A percentile compares a stretch with the other conserved stretches of the same genome.
Conservation (phyloP, 805 yeast genomes). For the Sugiyamaella marilandica region DNA sequence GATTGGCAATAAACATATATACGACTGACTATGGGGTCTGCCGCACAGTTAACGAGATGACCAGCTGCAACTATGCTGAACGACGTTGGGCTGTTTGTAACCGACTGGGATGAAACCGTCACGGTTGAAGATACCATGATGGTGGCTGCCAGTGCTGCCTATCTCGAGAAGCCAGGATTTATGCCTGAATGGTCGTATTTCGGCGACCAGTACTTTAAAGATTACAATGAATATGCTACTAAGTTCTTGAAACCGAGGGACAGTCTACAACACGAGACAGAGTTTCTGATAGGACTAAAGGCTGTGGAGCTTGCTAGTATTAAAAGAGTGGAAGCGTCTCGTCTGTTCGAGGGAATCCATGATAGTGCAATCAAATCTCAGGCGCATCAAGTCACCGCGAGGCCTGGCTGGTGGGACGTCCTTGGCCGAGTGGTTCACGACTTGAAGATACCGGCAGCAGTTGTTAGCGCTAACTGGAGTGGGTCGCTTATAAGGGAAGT, state of each 20-base stretch:
- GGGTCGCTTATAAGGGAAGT: conserved; percentile 40
- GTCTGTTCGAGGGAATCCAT: conserved; percentile 42
- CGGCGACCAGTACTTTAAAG: conserved; percentile 39
- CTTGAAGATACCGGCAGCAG: conserved; percentile 35
- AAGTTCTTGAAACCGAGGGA: conserved; percentile 30
- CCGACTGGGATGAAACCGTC: conserved; percentile 68
- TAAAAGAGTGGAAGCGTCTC: conserved; percentile 35
- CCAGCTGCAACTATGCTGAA: neutral
- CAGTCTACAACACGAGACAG: conserved; percentile 39
- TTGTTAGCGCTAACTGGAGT: conserved; percentile 64
- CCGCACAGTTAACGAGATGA: too few species aligned
- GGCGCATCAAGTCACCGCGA: conserved; percentile 37
- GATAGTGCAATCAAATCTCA: conserved; percentile 32
- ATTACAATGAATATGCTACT: conserved; percentile 32
- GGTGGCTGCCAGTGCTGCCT: conserved; percentile 47
- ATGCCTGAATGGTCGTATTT: conserved; percentile 42
- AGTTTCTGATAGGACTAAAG: conserved; percentile 43
- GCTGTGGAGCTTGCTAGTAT: conserved; percentile 48
- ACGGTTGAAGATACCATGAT: conserved; percentile 52
- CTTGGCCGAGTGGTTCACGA: conserved; percentile 21
- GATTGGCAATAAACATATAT: too few species aligned
- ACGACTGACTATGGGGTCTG: too few species aligned
- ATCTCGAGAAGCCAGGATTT: conserved; percentile 35
- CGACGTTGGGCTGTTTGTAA: conserved; percentile 32
- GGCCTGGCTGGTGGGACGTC: conserved; percentile 39